Evolutionary conservation across 1,139 yeast species (phyloP).

Genomic region (Arxiozyma heterogenica): DNA sequence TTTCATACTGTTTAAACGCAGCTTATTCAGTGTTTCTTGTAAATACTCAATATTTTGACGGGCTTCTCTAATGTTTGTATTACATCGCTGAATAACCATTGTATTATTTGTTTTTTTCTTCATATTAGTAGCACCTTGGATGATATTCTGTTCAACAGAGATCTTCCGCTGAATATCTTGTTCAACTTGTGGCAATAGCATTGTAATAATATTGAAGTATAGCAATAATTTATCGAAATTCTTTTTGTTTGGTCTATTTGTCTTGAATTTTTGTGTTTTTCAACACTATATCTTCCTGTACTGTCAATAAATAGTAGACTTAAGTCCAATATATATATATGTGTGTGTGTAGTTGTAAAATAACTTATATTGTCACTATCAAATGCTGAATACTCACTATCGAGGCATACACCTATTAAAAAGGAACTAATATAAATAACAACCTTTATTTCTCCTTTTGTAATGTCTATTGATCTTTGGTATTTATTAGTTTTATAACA

Average conservation of each 20-base stretch:
- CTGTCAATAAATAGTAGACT: not conserved
- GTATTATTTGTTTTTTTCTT: slow-evolving; percentile 70
- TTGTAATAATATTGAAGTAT: not conserved
- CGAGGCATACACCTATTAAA: not conserved
- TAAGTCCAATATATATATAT: not conserved
- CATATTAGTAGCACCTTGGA: slow-evolving; percentile 76
- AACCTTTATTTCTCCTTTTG: not conserved
- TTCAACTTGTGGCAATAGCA: slow-evolving; percentile 24
- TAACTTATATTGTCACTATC: not conserved
- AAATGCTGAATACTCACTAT: too few relatives aligned
- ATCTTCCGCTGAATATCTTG: slow-evolving; percentile 71
- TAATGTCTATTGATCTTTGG: not conserved
- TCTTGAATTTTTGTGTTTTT: not conserved
- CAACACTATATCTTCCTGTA: not conserved
- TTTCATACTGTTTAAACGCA: slow-evolving; percentile 36
- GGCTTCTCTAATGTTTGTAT: slow-evolving; percentile 82
- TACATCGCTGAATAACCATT: slow-evolving; percentile 82
- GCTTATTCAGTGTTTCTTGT: slow-evolving; percentile 63
- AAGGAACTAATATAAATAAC: not conserved
- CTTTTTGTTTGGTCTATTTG: not conserved
- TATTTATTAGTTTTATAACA: not conserved
- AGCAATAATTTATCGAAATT: too few relatives aligned
- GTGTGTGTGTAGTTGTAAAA: not conserved
- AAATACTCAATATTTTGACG: slow-evolving; percentile 84
- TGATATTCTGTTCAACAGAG: slow-evolving; percentile 78